Base-by-base conservation (phyloP, 73 alveolate species). In the Blepharisma stoltei region DNA sequence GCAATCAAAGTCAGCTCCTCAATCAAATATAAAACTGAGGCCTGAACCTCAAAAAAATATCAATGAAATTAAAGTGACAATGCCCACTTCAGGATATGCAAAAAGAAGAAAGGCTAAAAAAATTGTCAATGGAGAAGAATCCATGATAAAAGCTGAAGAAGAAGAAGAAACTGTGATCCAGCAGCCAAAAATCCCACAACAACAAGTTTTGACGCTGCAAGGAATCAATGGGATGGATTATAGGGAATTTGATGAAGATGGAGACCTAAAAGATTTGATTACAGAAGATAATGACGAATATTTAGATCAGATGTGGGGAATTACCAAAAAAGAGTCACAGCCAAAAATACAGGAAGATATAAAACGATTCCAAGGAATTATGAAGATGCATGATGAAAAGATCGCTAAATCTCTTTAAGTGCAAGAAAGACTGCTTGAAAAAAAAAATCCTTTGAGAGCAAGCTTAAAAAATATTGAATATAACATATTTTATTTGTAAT, bases 351-450 rank as follows among this genome's bases (percentile, higher is more conserved):
- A 32, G 3, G 41, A 32, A 1, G 41, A 32, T 32, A 32, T 32
- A 32, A 32, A 1, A 32, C 0, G 41, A 32, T 25, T 60, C 18
- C 37, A 18, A 47, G 73, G 73, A 38, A 60, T 60, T 20, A 60
- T 60, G 73, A 60, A 60, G 5, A 60, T 60, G 73, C 73, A 60
- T 60, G 73, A 60, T 5, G 73, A 60, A 25, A 60, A 60, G 5
- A n/a, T 60, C 11, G 73, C 73, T 1, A 60, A 21, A 55, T n/a
- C n/a, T n/a, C n/a, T n/a, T n/a, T n/a, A n/a, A n/a, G n/a, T n/a
- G n/a, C n/a, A n/a, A n/a, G n/a, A n/a, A n/a, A n/a, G n/a, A n/a
- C n/a, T n/a, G n/a, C n/a, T n/a, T n/a, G n/a, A n/a, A n/a, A n/a
- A n/a, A n/a, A n/a, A n/a, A n/a, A n/a, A n/a, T n/a, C n/a, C n/a